Base-by-base conservation (phyloP, 805 yeast genomes). In the Starmerella ratchasimensis region DNA sequence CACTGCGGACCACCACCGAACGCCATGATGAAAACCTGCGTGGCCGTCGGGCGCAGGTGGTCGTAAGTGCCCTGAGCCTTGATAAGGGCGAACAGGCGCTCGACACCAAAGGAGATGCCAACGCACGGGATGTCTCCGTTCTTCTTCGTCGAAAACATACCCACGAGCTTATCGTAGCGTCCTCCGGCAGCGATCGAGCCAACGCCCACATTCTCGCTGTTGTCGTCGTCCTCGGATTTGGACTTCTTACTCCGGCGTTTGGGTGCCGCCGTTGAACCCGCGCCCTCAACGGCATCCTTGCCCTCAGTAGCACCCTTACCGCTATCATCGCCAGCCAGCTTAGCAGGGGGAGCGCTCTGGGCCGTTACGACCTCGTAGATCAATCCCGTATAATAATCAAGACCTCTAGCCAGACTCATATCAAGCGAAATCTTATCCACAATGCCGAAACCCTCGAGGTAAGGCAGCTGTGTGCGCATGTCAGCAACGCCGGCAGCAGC, bases 101-200 rank as follows among this genome's bases (percentile, higher is more conserved):
- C 98, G 38, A 90, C 88, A 54, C 98, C 98, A 53, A 90, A 90
- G 2, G 98, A 90, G 38, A 88, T 67, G 59, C 98, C 98, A 39
- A 90, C 93, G 66, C 98, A 90, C 20, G 98, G 98, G 54, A 90
- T 84, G 17, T 86, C 78, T 23, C 62, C 63, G 34, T 70, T 66
- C 58, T 78, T 78, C 49, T 90, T 84, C 49, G 76, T 76, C 37
- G 83, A 71, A 58, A 90, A 90, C 98, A 90, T 90, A 50, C 95
- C 95, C 27, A 90, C 97, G 43, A 90, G 71, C 53, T 80, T 79
- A 60, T 90, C 98, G 61, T 90, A 90, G 61, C 98, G 81, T 47
- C 98, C 98, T 63, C 98, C 98, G 34, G 94, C 98, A 36, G 95
- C 94, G 54, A 90, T 84, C 5, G 98, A 90, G 25, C 98, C 98